These are phyloP conservation scores for Rhizoclosmatium globosum DNA, from an alignment of 192 early-diverging fungal species.

Conservation along the genomic window DNA sequence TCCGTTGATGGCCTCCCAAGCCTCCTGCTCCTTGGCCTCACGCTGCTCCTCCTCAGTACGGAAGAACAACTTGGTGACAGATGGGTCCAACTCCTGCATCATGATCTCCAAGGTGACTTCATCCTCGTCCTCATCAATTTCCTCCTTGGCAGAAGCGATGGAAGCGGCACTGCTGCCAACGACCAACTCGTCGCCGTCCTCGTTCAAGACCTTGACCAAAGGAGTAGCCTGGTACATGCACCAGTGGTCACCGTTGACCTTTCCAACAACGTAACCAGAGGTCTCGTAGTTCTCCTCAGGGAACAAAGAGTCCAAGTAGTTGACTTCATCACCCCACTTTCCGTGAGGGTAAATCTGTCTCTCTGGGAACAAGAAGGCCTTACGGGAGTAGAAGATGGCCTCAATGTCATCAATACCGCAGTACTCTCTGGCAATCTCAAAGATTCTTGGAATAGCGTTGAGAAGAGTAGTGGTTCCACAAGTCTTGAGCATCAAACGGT, in stretches of 20 bases:
- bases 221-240: constrained; percentile 89
- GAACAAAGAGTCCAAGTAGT: constrained; percentile 63
- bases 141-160: constrained; percentile 32
- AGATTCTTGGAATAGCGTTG: constrained; percentile 84
- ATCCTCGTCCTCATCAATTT: constrained; percentile 60
- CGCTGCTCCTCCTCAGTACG: constrained; percentile 60
- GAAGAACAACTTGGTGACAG: constrained; percentile 83
- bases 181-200: constrained; percentile 49
- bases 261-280: constrained; percentile 90
- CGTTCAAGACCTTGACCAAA: constrained; percentile 53
- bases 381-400: constrained; percentile 95
- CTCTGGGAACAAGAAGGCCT: constrained; percentile 96
- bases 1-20: constrained; percentile 49
- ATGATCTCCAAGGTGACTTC: constrained; percentile 96
- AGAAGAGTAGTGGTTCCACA: constrained; percentile 97
- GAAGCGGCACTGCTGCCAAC: constrained; percentile 19
- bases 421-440: constrained; percentile 78
- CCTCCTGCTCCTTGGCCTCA: constrained; percentile 70
- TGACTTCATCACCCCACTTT: constrained; percentile 86
- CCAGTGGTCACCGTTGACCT: constrained; percentile 96
- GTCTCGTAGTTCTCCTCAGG: constrained; percentile 55
- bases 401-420: constrained; percentile 73
- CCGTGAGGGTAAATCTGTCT: constrained; percentile 88
- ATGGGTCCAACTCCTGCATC: constrained; percentile 90
- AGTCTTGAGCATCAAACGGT: constrained; percentile 95